These are phyloP conservation scores for Crepidotus variabilis DNA, from an alignment of 768 basidiomycete species.

Conservation along the genomic window DNA sequence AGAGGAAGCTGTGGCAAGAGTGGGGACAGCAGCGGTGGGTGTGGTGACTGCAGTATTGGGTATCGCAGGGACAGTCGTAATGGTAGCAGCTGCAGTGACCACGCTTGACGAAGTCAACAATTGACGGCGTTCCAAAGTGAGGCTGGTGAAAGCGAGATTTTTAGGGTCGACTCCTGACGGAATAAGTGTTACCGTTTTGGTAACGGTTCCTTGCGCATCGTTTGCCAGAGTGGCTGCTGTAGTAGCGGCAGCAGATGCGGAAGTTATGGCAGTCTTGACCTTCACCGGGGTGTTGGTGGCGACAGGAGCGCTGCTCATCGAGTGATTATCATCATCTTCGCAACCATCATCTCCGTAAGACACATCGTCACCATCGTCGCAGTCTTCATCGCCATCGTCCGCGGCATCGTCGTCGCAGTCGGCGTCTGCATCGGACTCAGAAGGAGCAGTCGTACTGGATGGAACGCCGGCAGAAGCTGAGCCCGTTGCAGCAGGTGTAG, in stretches of 20 bases:
- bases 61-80: neutral
- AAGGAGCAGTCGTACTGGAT: slow-evolving; percentile 1
- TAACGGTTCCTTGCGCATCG: neutral
- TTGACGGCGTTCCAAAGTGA: slow-evolving; percentile 5
- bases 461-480: neutral
- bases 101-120: slow-evolving; percentile 4
- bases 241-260: slow-evolving; percentile 2
- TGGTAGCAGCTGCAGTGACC: slow-evolving; percentile 1
- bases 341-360: slow-evolving; percentile 8
- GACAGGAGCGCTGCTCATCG: too few species aligned
- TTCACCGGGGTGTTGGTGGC: slow-evolving; percentile 11
- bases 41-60: slow-evolving; percentile 1
- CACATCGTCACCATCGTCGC: slow-evolving; percentile 11
- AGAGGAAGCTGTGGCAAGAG: slow-evolving; percentile 8
- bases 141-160: neutral
- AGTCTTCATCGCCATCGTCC: slow-evolving; percentile 9
- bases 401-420: slow-evolving; percentile 9
- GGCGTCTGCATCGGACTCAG: slow-evolving; percentile 10
- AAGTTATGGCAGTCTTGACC: slow-evolving; percentile 7
- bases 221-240: neutral
- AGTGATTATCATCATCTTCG: slow-evolving; percentile 9
- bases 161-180: slow-evolving; percentile 4
- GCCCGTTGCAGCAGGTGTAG: too few species aligned
- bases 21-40: slow-evolving; percentile 7
- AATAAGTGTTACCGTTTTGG: slow-evolving; percentile 8